Percentiles rank a stretch among this genome's conserved stretches.
Conservation (phyloP, 208 protist species). For the Wallacemonas rigidus region DNA sequence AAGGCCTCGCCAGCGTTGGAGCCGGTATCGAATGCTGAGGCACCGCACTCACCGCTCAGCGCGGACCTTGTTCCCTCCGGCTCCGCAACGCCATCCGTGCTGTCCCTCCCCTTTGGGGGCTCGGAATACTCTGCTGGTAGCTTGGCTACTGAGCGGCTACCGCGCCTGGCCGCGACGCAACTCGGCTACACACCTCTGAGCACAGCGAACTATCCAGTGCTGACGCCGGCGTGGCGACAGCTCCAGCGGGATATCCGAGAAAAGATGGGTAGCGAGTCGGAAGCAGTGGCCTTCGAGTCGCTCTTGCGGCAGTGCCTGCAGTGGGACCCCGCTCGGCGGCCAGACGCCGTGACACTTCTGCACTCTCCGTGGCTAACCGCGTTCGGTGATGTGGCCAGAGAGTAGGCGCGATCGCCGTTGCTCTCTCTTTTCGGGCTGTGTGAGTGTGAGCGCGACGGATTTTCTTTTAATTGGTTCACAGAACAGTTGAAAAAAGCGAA, state of each 20-base stretch:
- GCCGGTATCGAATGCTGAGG: background rate
- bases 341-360: conserved; percentile 38
- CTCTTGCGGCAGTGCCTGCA: conserved; percentile 52
- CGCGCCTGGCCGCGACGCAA: background rate
- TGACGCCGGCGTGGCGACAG: conserved; percentile 40
- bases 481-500: no score
- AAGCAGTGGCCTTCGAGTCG: conserved; percentile 39
- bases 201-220: conserved; percentile 27
- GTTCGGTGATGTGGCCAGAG: conserved; percentile 19
- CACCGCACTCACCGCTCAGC: background rate
- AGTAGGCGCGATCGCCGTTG: background rate
- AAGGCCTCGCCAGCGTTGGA: background rate
- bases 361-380: conserved; percentile 37
- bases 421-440: background rate
- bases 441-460: background rate
- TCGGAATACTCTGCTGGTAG: background rate
- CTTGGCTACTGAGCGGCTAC: background rate
- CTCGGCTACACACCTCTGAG: background rate
- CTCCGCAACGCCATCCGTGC: background rate
- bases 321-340: conserved; percentile 53
- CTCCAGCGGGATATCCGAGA: conserved; percentile 32
- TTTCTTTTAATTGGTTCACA: no score
- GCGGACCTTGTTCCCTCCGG: background rate
- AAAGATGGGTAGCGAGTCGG: conserved; percentile 30
- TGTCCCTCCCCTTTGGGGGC: background rate